phyloP scores from a whole-genome alignment of 2,329 filamentous ascomycete species.

The Exophiala sp. region DNA sequence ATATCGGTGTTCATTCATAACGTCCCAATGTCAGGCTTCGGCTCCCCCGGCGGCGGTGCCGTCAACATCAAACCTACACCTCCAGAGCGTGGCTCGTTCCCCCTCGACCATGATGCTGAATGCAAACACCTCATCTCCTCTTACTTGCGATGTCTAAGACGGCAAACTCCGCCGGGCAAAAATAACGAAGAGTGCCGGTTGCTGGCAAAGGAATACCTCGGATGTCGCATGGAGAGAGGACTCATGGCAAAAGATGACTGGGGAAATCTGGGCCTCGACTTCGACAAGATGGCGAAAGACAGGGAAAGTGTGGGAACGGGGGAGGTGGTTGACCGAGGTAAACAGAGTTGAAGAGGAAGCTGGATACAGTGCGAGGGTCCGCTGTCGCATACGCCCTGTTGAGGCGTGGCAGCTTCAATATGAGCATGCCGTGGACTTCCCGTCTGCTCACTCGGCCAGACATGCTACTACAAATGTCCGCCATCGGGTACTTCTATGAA shows the following conservation, averaged over 20 bases:
- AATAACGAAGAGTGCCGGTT: conserved; percentile 81
- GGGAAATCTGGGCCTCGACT: conserved; percentile 78
- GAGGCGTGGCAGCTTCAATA: neutral
- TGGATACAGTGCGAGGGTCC: neutral
- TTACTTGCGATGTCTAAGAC: conserved; percentile 72
- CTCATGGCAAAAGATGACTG: conserved; percentile 95
- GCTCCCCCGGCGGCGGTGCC: conserved; percentile 61
- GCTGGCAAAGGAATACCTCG: conserved; percentile 80
- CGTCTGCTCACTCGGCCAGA: too few species aligned
- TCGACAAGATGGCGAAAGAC: conserved; percentile 37
- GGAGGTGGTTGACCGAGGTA: neutral
- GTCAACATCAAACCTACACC: conserved; percentile 63
- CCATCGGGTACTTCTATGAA: too few species aligned
- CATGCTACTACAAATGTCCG: too few species aligned
- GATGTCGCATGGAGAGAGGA: conserved; percentile 92
- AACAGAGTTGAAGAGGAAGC: conserved; percentile 3
- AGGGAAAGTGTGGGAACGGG: neutral
- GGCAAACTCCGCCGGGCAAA: conserved; percentile 64
- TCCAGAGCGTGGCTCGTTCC: conserved; percentile 87
- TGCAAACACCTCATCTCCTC: conserved; percentile 82
- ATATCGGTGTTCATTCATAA: neutral
- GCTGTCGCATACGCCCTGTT: too few species aligned
- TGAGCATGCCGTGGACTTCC: neutral
- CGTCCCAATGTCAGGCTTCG: conserved; percentile 48
- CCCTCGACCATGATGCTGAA: conserved; percentile 94